Percentiles rank a stretch among this genome's conserved stretches.
Conservation (phyloP, 345 rosid genomes). For the Euphorbia lathyris region DNA sequence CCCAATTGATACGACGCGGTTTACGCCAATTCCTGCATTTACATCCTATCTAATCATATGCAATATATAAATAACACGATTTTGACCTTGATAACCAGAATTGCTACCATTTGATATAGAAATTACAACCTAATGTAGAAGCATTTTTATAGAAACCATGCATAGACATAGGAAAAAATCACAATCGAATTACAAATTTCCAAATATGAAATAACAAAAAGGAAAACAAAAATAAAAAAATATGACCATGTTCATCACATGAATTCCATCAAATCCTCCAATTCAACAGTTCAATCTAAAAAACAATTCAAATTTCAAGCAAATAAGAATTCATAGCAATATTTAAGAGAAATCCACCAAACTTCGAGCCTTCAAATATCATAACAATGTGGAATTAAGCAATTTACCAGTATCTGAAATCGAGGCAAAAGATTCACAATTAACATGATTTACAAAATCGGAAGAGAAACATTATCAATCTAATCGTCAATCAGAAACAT, state of each 20-base stretch:
- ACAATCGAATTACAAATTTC: background rate
- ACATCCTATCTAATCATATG: too few species aligned
- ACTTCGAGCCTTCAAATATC: background rate
- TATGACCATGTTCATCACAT: background rate
- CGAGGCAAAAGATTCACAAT: too few species aligned
- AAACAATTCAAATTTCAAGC: background rate
- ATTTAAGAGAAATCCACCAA: background rate
- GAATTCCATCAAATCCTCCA: background rate
- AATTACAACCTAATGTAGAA: background rate
- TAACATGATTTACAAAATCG: too few species aligned
- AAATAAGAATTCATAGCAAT: background rate
- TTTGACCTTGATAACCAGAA: too few species aligned
- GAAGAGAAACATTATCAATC: too few species aligned
- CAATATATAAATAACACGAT: too few species aligned
- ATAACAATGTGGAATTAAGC: background rate
- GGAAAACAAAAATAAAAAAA: background rate
- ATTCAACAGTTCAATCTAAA: constrained; percentile 3
- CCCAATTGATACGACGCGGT: background rate
- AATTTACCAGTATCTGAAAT: too few species aligned
- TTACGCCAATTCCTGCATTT: background rate
- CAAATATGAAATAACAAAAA: background rate
- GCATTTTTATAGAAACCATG: background rate
- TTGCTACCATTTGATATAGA: too few species aligned
- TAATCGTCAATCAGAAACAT: too few species aligned
- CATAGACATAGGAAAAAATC: background rate